These are phyloP conservation scores for Letharia lupina DNA, from an alignment of 495 filamentous ascomycete genomes.

Conservation along the genomic window DNA sequence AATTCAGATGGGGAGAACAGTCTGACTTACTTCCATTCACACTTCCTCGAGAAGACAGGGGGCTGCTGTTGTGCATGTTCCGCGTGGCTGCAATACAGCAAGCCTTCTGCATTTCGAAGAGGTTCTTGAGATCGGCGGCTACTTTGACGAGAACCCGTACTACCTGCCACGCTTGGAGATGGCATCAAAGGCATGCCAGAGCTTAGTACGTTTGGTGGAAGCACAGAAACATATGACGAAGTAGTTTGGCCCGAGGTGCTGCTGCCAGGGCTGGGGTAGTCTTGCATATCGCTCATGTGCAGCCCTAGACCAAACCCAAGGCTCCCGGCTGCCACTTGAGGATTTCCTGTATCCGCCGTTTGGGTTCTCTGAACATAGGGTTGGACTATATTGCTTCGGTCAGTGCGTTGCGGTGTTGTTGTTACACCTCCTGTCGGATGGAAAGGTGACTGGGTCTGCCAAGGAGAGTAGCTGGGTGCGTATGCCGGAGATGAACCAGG, in stretches of 20 bases:
- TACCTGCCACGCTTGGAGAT: constrained; percentile 35
- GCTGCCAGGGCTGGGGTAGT: constrained; percentile 26
- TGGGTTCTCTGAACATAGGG: constrained; percentile 20
- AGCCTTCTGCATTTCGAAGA: constrained; percentile 55
- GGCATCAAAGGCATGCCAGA: constrained; percentile 39
- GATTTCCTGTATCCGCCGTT: constrained; percentile 3
- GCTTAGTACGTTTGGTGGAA: constrained; percentile 15
- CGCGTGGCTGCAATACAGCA: constrained; percentile 58
- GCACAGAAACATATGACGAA: constrained; percentile 21
- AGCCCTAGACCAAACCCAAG: constrained; percentile 13
- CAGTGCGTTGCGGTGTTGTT: constrained; percentile 11
- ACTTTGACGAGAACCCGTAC: constrained; percentile 37
- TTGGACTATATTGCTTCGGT: constrained; percentile 1
- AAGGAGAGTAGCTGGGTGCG: constrained; percentile 9
- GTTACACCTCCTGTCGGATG: constrained; percentile 1
- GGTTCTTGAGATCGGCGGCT: constrained; percentile 45
- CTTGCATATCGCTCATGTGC: constrained; percentile 18
- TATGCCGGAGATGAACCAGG: constrained; percentile 11
- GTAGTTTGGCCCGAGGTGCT: constrained; percentile 20
- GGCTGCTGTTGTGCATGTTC: constrained; percentile 48
- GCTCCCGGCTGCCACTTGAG: constrained; percentile 9
- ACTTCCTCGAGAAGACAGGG: constrained; percentile 66
- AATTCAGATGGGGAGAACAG: constrained; percentile 7
- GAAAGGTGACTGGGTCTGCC: constrained; percentile 11
- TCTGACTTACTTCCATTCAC: constrained; percentile 79